Conservation (phyloP, 495 filamentous ascomycete species). For the Glonium stellatum region DNA sequence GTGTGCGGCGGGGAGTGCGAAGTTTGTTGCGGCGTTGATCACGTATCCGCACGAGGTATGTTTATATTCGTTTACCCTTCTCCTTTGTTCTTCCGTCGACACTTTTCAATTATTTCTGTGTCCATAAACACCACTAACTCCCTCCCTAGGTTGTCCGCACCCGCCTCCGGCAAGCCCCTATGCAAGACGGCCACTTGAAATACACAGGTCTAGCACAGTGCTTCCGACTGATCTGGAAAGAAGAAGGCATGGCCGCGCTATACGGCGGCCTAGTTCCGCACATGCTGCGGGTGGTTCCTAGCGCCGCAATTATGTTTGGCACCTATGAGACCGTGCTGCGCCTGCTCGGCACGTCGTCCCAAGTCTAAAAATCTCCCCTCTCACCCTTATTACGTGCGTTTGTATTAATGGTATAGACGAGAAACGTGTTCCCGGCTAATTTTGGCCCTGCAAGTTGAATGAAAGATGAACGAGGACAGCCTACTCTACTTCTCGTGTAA, state of each 20-base stretch:
- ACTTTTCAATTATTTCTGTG: conserved; percentile 2
- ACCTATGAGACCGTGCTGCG: conserved; percentile 78
- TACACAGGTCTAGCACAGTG: conserved; percentile 80
- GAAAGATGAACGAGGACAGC: no score
- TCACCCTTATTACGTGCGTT: background rate
- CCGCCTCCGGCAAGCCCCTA: conserved; percentile 70
- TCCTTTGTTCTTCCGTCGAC: background rate
- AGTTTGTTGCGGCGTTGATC: conserved; percentile 68
- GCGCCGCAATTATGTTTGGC: conserved; percentile 85
- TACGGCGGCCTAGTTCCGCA: conserved; percentile 86
- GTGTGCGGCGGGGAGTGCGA: conserved; percentile 73
- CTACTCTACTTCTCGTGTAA: no score
- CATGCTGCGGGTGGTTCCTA: conserved; percentile 78
- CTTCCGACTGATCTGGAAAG: conserved; percentile 71
- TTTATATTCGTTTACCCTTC: background rate
- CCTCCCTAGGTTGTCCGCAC: conserved; percentile 63
- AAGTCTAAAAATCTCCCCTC: conserved; percentile 15
- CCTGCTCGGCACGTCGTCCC: conserved; percentile 31
- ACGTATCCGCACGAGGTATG: conserved; percentile 83
- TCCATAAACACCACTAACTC: conserved; percentile 7
- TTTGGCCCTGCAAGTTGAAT: no score
- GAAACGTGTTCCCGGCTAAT: no score
- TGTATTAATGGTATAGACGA: no score
- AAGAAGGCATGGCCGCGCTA: conserved; percentile 72
- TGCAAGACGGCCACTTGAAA: conserved; percentile 63